These are phyloP conservation scores for Metroxylon sagu DNA, from an alignment of 176 grass and related monocot species.

Conservation along the genomic window DNA sequence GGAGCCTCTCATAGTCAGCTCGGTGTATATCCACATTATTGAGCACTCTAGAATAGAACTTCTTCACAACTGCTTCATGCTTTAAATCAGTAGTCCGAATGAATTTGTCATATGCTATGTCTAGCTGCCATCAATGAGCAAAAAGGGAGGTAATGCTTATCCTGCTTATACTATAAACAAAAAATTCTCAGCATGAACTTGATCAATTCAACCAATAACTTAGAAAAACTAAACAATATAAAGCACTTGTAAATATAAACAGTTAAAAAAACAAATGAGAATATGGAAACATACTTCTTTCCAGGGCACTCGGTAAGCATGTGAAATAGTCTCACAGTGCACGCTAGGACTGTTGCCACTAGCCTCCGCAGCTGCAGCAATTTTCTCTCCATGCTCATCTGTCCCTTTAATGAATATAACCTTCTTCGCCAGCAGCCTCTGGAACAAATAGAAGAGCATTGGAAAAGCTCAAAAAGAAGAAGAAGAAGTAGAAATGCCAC, in stretches of 20 bases:
- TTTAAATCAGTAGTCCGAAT: conserved; percentile 80
- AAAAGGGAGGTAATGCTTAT: conserved; percentile 13
- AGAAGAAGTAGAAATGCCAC: no score
- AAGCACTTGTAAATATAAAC: no score
- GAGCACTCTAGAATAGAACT: conserved; percentile 88
- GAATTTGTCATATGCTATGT: conserved; percentile 80
- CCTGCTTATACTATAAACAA: no score
- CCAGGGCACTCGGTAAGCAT: conserved; percentile 67
- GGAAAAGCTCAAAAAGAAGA: not conserved
- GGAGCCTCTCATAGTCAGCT: conserved; percentile 91
- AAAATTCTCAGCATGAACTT: no score
- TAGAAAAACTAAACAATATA: no score
- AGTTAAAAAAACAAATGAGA: conserved; percentile 8
- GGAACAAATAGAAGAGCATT: conserved; percentile 23
- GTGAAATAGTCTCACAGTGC: conserved; percentile 75
- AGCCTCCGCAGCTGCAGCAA: conserved; percentile 67
- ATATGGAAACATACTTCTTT: conserved; percentile 41
- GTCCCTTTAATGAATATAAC: conserved; percentile 91
- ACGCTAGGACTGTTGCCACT: conserved; percentile 63
- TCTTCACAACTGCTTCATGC: conserved; percentile 76
- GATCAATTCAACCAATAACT: no score
- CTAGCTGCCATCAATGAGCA: conserved; percentile 45
- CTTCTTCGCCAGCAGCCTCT: conserved; percentile 81
- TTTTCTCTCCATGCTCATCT: conserved; percentile 97
- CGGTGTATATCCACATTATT: conserved; percentile 81